Percentiles rank a stretch among this genome's conserved stretches.
Evolutionary conservation across 2,329 filamentous ascomycete species (phyloP).

Genomic region (Apiospora pterosperma): DNA sequence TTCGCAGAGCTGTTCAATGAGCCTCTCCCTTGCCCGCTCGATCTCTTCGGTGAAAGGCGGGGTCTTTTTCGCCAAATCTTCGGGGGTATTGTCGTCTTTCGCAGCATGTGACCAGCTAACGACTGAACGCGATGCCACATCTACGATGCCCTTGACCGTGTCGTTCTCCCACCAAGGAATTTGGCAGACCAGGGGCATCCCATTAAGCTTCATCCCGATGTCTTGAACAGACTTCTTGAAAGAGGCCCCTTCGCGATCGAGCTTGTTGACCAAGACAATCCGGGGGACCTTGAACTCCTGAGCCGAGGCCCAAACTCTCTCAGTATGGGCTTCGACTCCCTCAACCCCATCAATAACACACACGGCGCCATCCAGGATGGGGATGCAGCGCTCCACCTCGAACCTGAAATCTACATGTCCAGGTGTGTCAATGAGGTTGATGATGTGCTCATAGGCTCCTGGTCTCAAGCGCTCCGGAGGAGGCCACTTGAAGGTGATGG

Average conservation of each 20-base stretch:
- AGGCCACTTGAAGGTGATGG: slow-evolving; percentile 94
- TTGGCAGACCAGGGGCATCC: slow-evolving; percentile 88
- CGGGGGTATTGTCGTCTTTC: slow-evolving; percentile 28
- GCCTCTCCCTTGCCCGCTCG: slow-evolving; percentile 67
- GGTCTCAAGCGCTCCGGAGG: slow-evolving; percentile 31
- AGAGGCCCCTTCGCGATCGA: slow-evolving; percentile 76
- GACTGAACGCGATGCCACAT: slow-evolving; percentile 72
- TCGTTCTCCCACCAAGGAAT: slow-evolving; percentile 92
- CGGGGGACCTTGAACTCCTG: slow-evolving; percentile 81
- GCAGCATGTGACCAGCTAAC: slow-evolving; percentile 63
- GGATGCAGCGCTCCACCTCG: slow-evolving; percentile 86
- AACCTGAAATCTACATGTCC: slow-evolving; percentile 98
- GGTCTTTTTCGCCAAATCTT: slow-evolving; percentile 45
- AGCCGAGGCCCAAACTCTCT: slow-evolving; percentile 92
- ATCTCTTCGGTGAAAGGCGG: slow-evolving; percentile 63
- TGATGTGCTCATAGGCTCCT: slow-evolving; percentile 39
- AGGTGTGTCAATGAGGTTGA: slow-evolving; percentile 94
- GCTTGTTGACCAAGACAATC: slow-evolving; percentile 79
- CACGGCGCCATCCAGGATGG: slow-evolving; percentile 85
- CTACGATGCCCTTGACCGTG: slow-evolving; percentile 77
- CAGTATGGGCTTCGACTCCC: slow-evolving; percentile 93
- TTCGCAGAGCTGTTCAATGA: slow-evolving; percentile 83
- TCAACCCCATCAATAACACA: slow-evolving; percentile 91
- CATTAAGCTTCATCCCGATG: slow-evolving; percentile 72
- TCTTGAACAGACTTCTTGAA: slow-evolving; percentile 86